phyloP scores from a whole-genome alignment of 2,329 filamentous ascomycete genomes.

The Drechslerella coelobrocha region DNA sequence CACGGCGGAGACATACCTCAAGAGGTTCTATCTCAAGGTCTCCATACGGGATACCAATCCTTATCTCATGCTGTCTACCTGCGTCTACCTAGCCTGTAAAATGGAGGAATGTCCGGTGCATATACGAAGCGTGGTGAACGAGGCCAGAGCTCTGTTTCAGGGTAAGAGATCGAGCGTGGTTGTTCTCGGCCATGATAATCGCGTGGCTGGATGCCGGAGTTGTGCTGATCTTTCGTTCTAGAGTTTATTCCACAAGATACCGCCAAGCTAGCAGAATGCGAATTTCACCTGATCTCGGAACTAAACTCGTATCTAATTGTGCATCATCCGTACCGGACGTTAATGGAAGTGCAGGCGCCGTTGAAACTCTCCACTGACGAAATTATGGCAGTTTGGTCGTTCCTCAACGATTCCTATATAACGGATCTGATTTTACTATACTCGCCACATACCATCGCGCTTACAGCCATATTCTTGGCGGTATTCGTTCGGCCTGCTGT shows the following conservation, averaged over 20 bases:
- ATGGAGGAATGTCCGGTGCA: slow-evolving; percentile 98
- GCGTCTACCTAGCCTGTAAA: slow-evolving; percentile 93
- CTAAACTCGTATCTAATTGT: slow-evolving; percentile 88
- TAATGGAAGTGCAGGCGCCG: slow-evolving; percentile 73
- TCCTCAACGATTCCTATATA: slow-evolving; percentile 91
- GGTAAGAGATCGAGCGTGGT: slow-evolving; percentile 60
- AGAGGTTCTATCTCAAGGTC: slow-evolving; percentile 88
- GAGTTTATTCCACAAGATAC: slow-evolving; percentile 78
- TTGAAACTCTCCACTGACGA: slow-evolving; percentile 80
- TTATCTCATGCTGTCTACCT: slow-evolving; percentile 89
- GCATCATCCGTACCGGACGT: slow-evolving; percentile 85
- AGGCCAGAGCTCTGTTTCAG: slow-evolving; percentile 84
- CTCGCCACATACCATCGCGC: slow-evolving; percentile 84
- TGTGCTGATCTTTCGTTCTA: slow-evolving; percentile 54
- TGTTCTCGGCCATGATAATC: slow-evolving; percentile 72
- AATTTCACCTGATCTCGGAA: slow-evolving; percentile 89
- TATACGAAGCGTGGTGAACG: slow-evolving; percentile 85
- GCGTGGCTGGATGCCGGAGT: slow-evolving; percentile 22
- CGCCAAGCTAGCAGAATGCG: slow-evolving; percentile 87
- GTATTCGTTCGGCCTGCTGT: slow-evolving; percentile 74
- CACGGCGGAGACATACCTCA: slow-evolving; percentile 92
- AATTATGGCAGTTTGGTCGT: slow-evolving; percentile 74
- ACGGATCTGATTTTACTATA: slow-evolving; percentile 88
- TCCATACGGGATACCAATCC: slow-evolving; percentile 93
- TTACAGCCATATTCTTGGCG: slow-evolving; percentile 82